Base-by-base conservation (phyloP, 352 stramenopile genomes). In the Detonula confervacea region DNA sequence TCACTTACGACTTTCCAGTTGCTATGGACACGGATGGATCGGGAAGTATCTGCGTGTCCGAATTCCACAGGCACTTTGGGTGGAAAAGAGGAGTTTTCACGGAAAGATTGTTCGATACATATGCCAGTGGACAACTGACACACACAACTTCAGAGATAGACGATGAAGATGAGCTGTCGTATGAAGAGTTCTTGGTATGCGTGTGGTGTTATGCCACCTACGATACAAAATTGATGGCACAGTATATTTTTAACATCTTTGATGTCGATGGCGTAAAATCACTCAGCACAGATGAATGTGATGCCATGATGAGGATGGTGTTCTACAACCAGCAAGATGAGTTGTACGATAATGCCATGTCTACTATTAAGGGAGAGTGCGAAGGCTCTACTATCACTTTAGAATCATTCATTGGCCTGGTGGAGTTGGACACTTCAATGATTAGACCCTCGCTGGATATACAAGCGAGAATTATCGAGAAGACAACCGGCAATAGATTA, bases 221-320 rank as follows among this genome's bases (percentile, higher is more conserved):
- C n/a, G n/a, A n/a, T n/a, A n/a, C n/a, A n/a, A n/a, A n/a, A n/a
- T n/a, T 72, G 44, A 71, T 78, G 57, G 69, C 57, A 20, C 39
- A 27, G 22, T 78, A 64, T 44, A 1, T 72, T 11, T 78, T 69
- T 22, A 72, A 78, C 25, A 78, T 78, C 20, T 78, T 78, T 44
- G 59, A 78, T 39, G 42, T 78, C 14, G 69, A 72, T 27, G 24
- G 39, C 2, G 8, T 25, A 20, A 33, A 25, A 1, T 11, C 27
- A 16, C 20, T 72, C 18, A 64, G 42, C 2, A 56, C 44, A 20
- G 16, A 63, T 20, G 57, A 78, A 37, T 56, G 33, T 25, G 25
- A 65, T 65, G 56, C 47, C 20, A 39, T 78, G 69, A 18, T 78
- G 30, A 20, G 57, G 24, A 46, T 69, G 57, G n/a, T 78, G 3